Conservation (phyloP, 305 asterid species). For the Fraxinus angustifolia region DNA sequence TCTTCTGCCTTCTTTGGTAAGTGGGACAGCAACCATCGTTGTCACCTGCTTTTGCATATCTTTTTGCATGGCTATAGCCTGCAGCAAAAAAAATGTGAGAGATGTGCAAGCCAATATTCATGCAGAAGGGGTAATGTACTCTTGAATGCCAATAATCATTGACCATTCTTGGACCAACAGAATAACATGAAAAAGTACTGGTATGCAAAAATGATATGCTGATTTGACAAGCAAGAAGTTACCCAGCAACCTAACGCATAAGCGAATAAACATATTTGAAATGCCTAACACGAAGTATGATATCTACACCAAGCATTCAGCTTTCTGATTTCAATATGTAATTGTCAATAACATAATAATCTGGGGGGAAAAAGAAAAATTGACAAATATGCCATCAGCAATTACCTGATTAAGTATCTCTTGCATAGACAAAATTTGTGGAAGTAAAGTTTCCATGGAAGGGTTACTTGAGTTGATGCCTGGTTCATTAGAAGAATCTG, state of each 20-base stretch:
- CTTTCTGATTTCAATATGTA: background rate
- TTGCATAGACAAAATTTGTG: constrained; percentile 65
- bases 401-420: constrained; percentile 72
- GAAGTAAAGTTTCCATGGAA: constrained; percentile 38
- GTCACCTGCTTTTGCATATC: constrained; percentile 80
- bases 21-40: constrained; percentile 48
- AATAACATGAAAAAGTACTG: background rate
- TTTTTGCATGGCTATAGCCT: constrained; percentile 63
- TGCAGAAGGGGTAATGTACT: background rate
- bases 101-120: constrained; percentile 11
- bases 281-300: background rate
- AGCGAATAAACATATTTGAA: background rate
- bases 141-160: background rate
- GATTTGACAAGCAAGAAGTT: background rate
- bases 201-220: background rate
- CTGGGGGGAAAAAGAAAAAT: background rate
- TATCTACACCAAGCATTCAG: background rate
- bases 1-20: constrained; percentile 75
- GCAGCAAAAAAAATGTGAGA: constrained; percentile 26
- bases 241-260: background rate
- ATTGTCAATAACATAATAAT: background rate
- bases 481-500: constrained; percentile 52
- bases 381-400: background rate
- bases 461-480: constrained; percentile 46
- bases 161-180: background rate